phyloP scores from a whole-genome alignment of 495 filamentous ascomycete species.

The Aspergillus bridgeri region DNA sequence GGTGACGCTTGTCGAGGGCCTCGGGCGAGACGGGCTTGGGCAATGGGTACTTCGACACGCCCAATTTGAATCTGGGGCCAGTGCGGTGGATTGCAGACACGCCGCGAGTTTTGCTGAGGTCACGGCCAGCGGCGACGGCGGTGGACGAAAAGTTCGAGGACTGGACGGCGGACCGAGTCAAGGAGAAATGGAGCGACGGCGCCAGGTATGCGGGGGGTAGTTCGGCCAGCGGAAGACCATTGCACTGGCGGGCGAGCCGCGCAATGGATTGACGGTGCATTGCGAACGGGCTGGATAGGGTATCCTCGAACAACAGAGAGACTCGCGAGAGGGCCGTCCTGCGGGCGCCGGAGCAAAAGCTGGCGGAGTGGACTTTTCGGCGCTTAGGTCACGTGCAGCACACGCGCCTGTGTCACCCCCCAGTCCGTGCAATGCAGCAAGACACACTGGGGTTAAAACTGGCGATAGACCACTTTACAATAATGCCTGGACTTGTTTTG shows the following conservation, averaged over 20 bases:
- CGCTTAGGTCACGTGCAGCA: constrained; percentile 22
- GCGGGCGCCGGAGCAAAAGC: constrained; percentile 15
- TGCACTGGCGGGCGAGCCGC: constrained; percentile 34
- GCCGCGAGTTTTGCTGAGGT: constrained; percentile 58
- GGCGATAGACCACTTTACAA: neutral
- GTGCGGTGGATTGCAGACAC: constrained; percentile 75
- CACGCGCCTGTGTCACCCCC: neutral
- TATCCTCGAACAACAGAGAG: constrained; percentile 13
- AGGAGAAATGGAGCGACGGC: constrained; percentile 42
- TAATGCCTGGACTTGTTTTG: neutral
- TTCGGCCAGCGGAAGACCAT: constrained; percentile 31
- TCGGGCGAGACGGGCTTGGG: constrained; percentile 63
- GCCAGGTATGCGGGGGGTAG: constrained; percentile 45
- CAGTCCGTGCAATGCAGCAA: neutral
- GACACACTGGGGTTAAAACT: neutral
- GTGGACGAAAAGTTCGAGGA: constrained; percentile 47
- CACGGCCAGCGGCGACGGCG: constrained; percentile 35
- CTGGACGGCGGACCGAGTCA: constrained; percentile 30
- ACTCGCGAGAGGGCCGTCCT: constrained; percentile 12
- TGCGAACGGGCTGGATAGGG: constrained; percentile 14
- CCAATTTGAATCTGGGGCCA: constrained; percentile 66
- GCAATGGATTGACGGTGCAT: constrained; percentile 41
- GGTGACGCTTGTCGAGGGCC: constrained; percentile 39
- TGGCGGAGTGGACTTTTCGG: constrained; percentile 16
- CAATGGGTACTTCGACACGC: constrained; percentile 65